Evolutionary conservation across 306 rosid species (phyloP).

Genomic region (Alnus glutinosa): DNA sequence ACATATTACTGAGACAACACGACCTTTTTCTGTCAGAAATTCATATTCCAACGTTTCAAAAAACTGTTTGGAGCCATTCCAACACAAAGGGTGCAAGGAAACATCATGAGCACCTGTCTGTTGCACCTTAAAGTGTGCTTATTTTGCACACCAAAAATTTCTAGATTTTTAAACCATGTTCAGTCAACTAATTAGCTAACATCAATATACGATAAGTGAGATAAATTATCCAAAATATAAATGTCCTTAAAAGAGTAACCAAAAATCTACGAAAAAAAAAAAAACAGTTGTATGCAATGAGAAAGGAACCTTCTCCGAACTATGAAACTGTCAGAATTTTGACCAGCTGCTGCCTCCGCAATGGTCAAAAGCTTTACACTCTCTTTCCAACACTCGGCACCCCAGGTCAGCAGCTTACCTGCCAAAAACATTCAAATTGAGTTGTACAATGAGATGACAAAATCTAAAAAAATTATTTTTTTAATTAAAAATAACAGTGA

Average conservation of each 20-base stretch:
- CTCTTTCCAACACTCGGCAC: slow-evolving; percentile 88
- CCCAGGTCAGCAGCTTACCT: slow-evolving; percentile 81
- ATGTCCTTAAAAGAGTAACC: background rate
- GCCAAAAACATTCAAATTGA: slow-evolving; percentile 8
- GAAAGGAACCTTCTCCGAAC: slow-evolving; percentile 61
- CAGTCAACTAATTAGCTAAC: background rate
- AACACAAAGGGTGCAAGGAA: background rate
- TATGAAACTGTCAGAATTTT: slow-evolving; percentile 29
- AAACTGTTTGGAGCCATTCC: background rate
- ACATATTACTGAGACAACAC: background rate
- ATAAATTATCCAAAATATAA: background rate
- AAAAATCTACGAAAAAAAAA: background rate
- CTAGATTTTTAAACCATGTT: background rate
- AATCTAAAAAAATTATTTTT: background rate
- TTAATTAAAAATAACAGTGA: too few relatives aligned
- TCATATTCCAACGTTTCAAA: background rate
- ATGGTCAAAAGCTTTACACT: slow-evolving; percentile 64
- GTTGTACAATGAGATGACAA: background rate
- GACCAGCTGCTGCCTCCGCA: slow-evolving; percentile 61
- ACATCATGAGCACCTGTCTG: background rate
- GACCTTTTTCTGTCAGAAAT: background rate
- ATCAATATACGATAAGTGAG: background rate
- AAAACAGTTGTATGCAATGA: background rate
- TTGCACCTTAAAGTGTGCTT: background rate
- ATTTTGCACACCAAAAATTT: background rate